Base-by-base conservation (phyloP, 78 protist species). In the Pelomyxa schiedti region DNA sequence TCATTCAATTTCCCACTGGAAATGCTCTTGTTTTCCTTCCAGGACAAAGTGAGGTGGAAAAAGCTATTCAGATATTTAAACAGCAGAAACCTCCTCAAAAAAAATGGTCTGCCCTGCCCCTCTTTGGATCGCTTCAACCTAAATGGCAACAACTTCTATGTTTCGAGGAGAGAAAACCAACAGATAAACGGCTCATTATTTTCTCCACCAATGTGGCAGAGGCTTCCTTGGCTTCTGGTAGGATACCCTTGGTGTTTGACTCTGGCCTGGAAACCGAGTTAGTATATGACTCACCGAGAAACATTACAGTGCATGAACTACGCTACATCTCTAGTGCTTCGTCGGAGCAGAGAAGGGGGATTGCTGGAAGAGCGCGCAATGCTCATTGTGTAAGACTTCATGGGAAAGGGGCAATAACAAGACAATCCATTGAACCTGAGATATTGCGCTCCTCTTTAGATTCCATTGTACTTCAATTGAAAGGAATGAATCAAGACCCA, bases 41-140 rank as follows among this genome's bases (percentile, higher is more conserved):
- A 0, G 93, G 93, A 7, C 86, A 86, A 36, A 91, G 86, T 1
- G 93, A 90, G 7, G 84, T 90, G 66, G 90, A 77, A 2, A 1
- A 64, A 8, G 30, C 36, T 16, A 65, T 4, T 4, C 28, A 9
- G 2, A 26, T 64, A 72, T 2, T 75, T 8, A 16, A 47, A 16
- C n/a, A n/a, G n/a, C n/a, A n/a, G n/a, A n/a, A n/a, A n/a, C n/a
- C n/a, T n/a, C n/a, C n/a, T n/a, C 3, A 76, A 4, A 9, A 9
- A 22, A 22, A 65, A 9, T 37, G 28, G 47, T 9, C 67, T 16
- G 76, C 69, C 32, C 69, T 72, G 28, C 76, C 75, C 30, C 69
- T 83, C 29, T 65, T 78, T 39, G 89, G 82, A n/a, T 0, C 83
- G 52, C 77, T 83, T 3, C 70, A 75, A 4, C 3, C 37, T 1